Conservation (phyloP, 2,329 filamentous ascomycete genomes). For the Penicillium corylophilum region DNA sequence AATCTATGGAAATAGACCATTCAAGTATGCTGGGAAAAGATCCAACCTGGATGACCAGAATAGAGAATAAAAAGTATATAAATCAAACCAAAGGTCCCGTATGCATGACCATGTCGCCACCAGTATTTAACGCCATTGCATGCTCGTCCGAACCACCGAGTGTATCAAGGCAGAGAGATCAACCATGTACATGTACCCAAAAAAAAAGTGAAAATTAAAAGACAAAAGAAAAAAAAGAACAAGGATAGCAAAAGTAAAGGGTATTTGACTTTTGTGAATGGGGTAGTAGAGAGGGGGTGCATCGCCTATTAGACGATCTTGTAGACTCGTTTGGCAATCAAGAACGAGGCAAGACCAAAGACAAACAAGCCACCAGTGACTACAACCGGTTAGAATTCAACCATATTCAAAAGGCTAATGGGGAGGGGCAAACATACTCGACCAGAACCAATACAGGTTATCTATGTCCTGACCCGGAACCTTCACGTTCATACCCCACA, state of each 20-base stretch:
- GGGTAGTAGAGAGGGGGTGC: background rate
- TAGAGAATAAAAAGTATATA: background rate
- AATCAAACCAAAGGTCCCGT: background rate
- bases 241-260: constrained; percentile 1
- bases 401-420: background rate
- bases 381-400: constrained; percentile 17
- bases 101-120: background rate
- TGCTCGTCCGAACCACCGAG: constrained; percentile 3
- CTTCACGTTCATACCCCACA: constrained; percentile 99
- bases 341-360: constrained; percentile 78
- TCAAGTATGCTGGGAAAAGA: background rate
- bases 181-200: background rate
- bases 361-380: constrained; percentile 71
- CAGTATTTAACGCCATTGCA: constrained; percentile 8
- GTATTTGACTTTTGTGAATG: constrained; percentile 12
- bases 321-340: constrained; percentile 80
- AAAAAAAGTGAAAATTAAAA: no score
- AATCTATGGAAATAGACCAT: background rate
- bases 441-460: constrained; percentile 73
- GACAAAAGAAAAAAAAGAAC: background rate
- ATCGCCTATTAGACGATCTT: constrained; percentile 62
- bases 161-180: constrained; percentile 1
- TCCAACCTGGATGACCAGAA: background rate
- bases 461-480: constrained; percentile 89
- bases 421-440: constrained; percentile 38